These are phyloP conservation scores for Pterocarpus santalinus DNA, from an alignment of 306 rosid genomes.

Conservation along the genomic window DNA sequence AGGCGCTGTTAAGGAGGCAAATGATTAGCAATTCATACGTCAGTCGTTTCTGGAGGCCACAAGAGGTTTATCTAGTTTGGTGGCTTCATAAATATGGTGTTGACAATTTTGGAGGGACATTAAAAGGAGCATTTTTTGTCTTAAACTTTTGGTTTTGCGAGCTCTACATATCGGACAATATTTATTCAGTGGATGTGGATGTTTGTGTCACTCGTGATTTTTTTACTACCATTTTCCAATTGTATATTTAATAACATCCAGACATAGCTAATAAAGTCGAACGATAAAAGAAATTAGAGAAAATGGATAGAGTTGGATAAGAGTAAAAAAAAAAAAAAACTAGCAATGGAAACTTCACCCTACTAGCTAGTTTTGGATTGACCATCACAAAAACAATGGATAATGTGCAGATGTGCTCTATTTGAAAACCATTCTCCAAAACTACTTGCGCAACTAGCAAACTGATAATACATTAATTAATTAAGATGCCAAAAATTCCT, in stretches of 20 bases:
- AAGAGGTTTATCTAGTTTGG: slow-evolving; percentile 26
- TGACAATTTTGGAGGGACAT: slow-evolving; percentile 19
- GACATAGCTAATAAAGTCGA: not conserved
- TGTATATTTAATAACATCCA: slow-evolving; percentile 10
- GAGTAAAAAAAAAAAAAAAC: not conserved
- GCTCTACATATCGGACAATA: not conserved
- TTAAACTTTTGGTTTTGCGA: slow-evolving; percentile 26
- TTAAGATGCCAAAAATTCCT: too few species aligned
- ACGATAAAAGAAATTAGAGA: slow-evolving; percentile 2
- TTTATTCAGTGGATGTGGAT: not conserved
- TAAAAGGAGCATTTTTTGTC: not conserved
- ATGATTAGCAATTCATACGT: not conserved
- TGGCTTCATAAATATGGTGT: not conserved
- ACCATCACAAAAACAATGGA: too few species aligned
- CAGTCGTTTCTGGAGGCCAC: not conserved
- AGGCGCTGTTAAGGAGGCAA: slow-evolving; percentile 25
- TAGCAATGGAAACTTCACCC: not conserved
- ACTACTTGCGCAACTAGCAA: not conserved
- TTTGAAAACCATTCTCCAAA: not conserved
- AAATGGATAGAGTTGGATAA: not conserved
- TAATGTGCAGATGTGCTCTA: too few species aligned
- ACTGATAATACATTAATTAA: too few species aligned
- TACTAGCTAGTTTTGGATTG: too few species aligned
- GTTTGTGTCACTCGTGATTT: not conserved
- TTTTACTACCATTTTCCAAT: not conserved